Evolutionary conservation across 164 flowering plant species (phyloP), one percentile per base, ranked within the genome.

Genomic region (Platanus orientalis): DNA sequence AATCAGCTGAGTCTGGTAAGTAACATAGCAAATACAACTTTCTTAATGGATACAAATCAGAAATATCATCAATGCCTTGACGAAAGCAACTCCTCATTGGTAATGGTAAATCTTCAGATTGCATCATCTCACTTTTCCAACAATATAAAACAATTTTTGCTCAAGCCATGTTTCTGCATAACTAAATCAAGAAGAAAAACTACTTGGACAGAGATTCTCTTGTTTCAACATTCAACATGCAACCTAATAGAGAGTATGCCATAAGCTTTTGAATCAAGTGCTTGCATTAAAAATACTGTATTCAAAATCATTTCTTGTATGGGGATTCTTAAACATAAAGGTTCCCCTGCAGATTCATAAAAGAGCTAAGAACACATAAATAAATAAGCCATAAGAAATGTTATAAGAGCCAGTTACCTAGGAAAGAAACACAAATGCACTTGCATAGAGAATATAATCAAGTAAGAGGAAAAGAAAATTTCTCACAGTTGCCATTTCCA

Each of bases 401-500:
- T 27, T 53, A 34, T 26, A n/a, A n/a, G n/a, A n/a, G n/a, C n/a
- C n/a, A n/a, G n/a, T n/a, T n/a, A n/a, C n/a, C n/a, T n/a, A n/a
- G 28, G 11, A 13, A 24, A 40, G 61, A 64, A 64, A 24, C 36
- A 54, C 47, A 57, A 21, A 61, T 9, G 19, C 23, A 64, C 19
- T 28, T 29, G 58, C 44, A 30, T 53, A 32, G 14, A 57, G 14
- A 7, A 39, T 19, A 39, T 3, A 58, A 7, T 23, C 17, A 39
- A 58, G 17, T 9, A 63, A 24, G 29, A 30, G 29, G 40, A 7
- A 62, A 27, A 28, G 21, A 10, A 45, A 45, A 64, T 19, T 23
- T 47, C 26, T 52, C 26, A 23, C 40, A 19, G 61, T 40, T 28
- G 50, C 34, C 52, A 60, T 58, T 67, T 63, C 73, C 47, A 54